These are phyloP conservation scores for Striga hermonthica DNA, from an alignment of 305 asterid species.

Conservation along the genomic window DNA sequence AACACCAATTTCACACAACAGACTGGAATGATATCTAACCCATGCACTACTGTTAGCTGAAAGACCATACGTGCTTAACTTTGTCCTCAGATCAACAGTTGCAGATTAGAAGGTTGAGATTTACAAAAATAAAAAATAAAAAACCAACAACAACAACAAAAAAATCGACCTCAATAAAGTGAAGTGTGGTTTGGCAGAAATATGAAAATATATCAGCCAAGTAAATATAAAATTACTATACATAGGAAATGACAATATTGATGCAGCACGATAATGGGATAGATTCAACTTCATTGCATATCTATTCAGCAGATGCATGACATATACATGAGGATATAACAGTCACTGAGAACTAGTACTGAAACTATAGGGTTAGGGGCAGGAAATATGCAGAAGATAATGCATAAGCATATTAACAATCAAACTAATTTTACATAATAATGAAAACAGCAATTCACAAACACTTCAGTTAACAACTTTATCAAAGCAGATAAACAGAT, in stretches of 20 bases:
- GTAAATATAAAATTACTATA: constrained; percentile 22
- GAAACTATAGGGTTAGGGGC: too few relatives aligned
- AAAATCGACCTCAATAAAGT: constrained; percentile 7
- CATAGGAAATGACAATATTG: constrained; percentile 3
- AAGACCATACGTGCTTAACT: neutral
- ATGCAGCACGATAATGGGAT: constrained; percentile 7
- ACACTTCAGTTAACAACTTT: constrained; percentile 17
- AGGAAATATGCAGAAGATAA: constrained; percentile 23
- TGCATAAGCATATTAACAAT: constrained; percentile 14
- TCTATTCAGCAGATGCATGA: constrained; percentile 15
- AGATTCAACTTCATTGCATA: constrained; percentile 9
- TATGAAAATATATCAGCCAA: constrained; percentile 15
- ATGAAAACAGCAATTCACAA: constrained; percentile 11
- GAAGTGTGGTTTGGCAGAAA: constrained; percentile 7
- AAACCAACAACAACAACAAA: neutral
- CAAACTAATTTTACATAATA: neutral
- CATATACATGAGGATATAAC: constrained; percentile 21
- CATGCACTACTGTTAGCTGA: neutral
- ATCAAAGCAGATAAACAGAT: constrained; percentile 25
- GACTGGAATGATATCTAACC: constrained; percentile 10
- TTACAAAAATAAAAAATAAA: too few relatives aligned
- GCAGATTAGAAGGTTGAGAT: neutral
- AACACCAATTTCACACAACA: neutral
- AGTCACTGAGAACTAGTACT: too few relatives aligned
- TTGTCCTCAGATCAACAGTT: neutral